phyloP scores from a whole-genome alignment of 148 eudicot genomes.

The Persicaria tinctoria region DNA sequence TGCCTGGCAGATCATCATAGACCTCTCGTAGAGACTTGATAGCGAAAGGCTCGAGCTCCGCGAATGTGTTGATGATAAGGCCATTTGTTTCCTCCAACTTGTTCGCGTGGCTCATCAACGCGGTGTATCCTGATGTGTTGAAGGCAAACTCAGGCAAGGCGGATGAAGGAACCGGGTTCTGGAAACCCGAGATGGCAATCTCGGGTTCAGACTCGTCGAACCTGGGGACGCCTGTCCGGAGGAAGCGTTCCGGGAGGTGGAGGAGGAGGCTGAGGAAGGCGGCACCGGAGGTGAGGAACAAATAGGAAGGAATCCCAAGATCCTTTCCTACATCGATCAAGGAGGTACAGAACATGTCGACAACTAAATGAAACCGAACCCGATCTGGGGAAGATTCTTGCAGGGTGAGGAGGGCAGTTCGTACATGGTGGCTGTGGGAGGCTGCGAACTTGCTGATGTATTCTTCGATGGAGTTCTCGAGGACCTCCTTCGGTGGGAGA shows the following conservation, averaged over 20 bases:
- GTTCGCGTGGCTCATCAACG: slow-evolving; percentile 7
- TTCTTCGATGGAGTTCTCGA: not conserved
- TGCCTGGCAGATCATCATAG: not conserved
- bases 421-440: slow-evolving; percentile 13
- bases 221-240: not conserved
- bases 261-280: slow-evolving; percentile 4
- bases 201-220: slow-evolving; percentile 3
- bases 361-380: slow-evolving; percentile 13
- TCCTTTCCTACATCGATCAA: slow-evolving; percentile 26
- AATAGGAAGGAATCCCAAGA: slow-evolving; percentile 20
- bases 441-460: slow-evolving; percentile 1
- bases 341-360: slow-evolving; percentile 25
- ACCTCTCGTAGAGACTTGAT: slow-evolving; percentile 3
- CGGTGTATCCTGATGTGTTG: not conserved
- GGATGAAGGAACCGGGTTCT: not conserved
- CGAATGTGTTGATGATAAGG: slow-evolving; percentile 20
- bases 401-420: not conserved
- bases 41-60: slow-evolving; percentile 22
- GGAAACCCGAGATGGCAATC: not conserved
- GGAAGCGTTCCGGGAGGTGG: not conserved
- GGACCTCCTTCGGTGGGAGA: not conserved
- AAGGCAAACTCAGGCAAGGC: not conserved
- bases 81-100: slow-evolving; percentile 14
- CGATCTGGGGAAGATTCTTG: not conserved
- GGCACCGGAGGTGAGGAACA: slow-evolving; percentile 20